Evolutionary conservation across 371 early-diverging fungal genomes (phyloP), one percentile per base, ranked within the genome.

Genomic region (Blakeslea trispora): DNA sequence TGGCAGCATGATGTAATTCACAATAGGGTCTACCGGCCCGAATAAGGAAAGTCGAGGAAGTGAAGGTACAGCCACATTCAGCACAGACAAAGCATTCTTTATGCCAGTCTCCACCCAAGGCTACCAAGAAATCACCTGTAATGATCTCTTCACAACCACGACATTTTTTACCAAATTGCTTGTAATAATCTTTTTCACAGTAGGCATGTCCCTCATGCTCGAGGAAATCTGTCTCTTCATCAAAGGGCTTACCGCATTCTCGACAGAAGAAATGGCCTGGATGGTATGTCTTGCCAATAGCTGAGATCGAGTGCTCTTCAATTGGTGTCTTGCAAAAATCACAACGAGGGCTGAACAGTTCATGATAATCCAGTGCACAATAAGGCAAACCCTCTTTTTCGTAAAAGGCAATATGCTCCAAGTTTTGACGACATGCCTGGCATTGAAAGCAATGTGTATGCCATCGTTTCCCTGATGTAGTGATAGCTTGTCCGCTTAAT

Each of bases 251-350:
- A 17, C 88, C 88, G 55, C 91, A 91, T 48, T 86, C 86, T 19
- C 83, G 83, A 62, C 91, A 91, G 59, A 91, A 90, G 63, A 90
- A 89, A 60, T 90, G 89, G 1, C 82, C 87, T 1, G 77, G 77
- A 59, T 91, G 91, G 75, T 86, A 91, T 6, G 64, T 70, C 52
- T 85, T 85, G 7, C 87, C 89, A 3, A 89, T 63, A 7, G 91
- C 91, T 5, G 70, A 74, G 24, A 90, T 74, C 24, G 72, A 72
- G 45, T 75, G 77, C 32, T 86, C 85, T 55, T 86, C 83, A 19
- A 89, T 87, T 2, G 87, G 81, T 13, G 82, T 81, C 28, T 75
- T 55, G 55, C 89, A 89, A 54, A 79, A 84, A 15, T 81, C 88
- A 54, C 89, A 89, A 23, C 79, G 74, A 1, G 84, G 79, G 52